These are phyloP conservation scores for Ophiostoma sp. DNA, from an alignment of 2,329 filamentous ascomycete species.

Conservation along the genomic window DNA sequence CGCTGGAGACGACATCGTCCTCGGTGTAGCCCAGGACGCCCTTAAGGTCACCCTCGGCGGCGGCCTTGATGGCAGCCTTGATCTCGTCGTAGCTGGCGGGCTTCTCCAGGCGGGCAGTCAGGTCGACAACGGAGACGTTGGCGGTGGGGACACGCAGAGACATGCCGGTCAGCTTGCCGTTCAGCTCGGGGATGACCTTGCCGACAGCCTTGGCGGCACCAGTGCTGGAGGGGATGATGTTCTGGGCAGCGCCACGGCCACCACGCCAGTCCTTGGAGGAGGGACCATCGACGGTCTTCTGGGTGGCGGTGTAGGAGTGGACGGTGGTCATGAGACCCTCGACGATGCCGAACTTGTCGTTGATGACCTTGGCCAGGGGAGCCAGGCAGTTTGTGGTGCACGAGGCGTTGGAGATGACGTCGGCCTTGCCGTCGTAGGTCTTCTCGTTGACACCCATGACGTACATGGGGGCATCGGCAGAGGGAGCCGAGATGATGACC, in stretches of 20 bases:
- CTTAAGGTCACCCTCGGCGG: constrained; percentile 77
- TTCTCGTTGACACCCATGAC: constrained; percentile 99
- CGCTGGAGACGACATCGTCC: constrained; percentile 91
- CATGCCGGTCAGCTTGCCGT: constrained; percentile 99
- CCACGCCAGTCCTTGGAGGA: constrained; percentile 99
- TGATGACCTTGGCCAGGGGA: constrained; percentile 96
- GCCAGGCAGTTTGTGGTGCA: constrained; percentile 99
- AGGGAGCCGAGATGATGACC: constrained; percentile 89
- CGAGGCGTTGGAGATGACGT: constrained; percentile 97
- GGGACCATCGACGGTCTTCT: constrained; percentile 98
- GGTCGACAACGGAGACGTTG: constrained; percentile 98
- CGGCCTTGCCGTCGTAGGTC: constrained; percentile 81
- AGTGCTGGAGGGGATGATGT: constrained; percentile 99
- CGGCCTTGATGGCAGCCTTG: constrained; percentile 85
- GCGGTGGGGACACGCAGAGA: constrained; percentile 96
- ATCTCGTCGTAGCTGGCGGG: constrained; percentile 81
- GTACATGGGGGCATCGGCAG: constrained; percentile 98
- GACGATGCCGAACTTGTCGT: constrained; percentile 96
- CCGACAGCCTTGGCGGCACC: constrained; percentile 99
- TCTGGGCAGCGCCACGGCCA: constrained; percentile 96
- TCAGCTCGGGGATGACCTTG: constrained; percentile 97
- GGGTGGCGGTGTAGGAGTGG: constrained; percentile 99
- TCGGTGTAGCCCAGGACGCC: constrained; percentile 92
- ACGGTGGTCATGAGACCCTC: constrained; percentile 99
- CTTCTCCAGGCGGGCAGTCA: constrained; percentile 94